A percentile compares a stretch with the other conserved stretches of the same genome.
Evolutionary conservation across 805 yeast species (phyloP).

Genomic region (Saturnispora ahearnii): DNA sequence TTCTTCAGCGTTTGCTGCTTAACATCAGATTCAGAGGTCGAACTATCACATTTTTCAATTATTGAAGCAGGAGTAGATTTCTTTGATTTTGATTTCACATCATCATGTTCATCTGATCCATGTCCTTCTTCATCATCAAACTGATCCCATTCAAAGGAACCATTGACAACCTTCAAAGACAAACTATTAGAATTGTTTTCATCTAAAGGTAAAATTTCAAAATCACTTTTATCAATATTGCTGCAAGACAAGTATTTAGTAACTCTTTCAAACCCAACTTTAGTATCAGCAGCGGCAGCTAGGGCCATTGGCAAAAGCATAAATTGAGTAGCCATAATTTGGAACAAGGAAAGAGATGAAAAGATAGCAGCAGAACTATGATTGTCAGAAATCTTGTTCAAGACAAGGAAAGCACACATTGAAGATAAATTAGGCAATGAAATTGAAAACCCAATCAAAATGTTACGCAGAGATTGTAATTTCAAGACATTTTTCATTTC

Average conservation of each 20-base stretch:
- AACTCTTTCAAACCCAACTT: conserved; percentile 50
- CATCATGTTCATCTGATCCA: conserved; percentile 9
- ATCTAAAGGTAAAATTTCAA: conserved; percentile 14
- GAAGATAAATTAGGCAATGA: conserved; percentile 61
- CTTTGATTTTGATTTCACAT: not conserved
- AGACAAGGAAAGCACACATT: conserved; percentile 42
- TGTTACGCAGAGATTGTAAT: conserved; percentile 56
- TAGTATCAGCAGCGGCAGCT: conserved; percentile 56
- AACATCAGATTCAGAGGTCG: not conserved
- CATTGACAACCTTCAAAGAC: conserved; percentile 47
- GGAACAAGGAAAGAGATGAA: conserved; percentile 60
- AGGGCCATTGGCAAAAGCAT: conserved; percentile 63
- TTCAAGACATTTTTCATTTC: conserved; percentile 53
- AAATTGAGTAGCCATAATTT: conserved; percentile 51
- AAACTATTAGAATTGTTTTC: conserved; percentile 14
- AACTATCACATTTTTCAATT: not conserved
- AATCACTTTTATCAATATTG: conserved; percentile 31
- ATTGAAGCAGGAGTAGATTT: not conserved
- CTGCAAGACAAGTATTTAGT: conserved; percentile 38
- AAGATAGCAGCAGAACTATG: conserved; percentile 53
- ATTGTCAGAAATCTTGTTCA: conserved; percentile 28
- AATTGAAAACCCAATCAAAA: conserved; percentile 48
- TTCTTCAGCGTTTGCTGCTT: not conserved
- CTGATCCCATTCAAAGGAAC: conserved; percentile 59
- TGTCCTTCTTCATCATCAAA: conserved; percentile 30